phyloP scores from a whole-genome alignment of 495 filamentous ascomycete species.

The Annulohypoxylon bovei region DNA sequence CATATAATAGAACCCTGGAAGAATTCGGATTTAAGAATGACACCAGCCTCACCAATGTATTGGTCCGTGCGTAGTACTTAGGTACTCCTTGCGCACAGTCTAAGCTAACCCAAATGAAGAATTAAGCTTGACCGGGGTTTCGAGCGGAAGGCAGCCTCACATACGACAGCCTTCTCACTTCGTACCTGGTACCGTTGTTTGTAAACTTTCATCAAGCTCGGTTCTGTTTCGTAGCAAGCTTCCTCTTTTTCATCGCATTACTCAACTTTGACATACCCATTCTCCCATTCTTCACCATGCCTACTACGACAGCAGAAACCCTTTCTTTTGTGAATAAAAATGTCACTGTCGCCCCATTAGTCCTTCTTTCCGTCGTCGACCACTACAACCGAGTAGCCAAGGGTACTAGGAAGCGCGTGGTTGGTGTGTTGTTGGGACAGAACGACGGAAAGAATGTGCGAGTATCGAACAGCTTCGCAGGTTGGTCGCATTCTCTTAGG shows the following conservation, averaged over 20 bases:
- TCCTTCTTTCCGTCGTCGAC: constrained; percentile 97
- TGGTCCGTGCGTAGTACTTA: constrained; percentile 18
- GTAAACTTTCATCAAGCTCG: constrained; percentile 19
- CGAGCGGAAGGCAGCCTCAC: constrained; percentile 41
- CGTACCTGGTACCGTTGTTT: not conserved
- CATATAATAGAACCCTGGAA: not conserved
- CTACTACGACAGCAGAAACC: constrained; percentile 93
- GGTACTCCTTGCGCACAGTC: not conserved
- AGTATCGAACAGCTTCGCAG: constrained; percentile 98
- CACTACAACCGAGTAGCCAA: constrained; percentile 92
- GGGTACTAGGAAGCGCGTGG: constrained; percentile 88
- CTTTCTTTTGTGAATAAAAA: constrained; percentile 89
- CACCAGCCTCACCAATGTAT: constrained; percentile 2
- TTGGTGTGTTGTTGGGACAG: constrained; percentile 94
- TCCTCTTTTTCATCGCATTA: constrained; percentile 10
- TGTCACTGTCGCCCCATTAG: constrained; percentile 96
- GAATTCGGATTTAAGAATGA: constrained; percentile 20
- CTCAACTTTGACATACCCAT: not conserved
- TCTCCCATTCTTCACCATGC: constrained; percentile 67
- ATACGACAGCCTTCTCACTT: constrained; percentile 39
- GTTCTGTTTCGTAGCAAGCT: constrained; percentile 21
- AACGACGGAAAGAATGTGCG: constrained; percentile 94
- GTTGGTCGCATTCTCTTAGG: constrained; percentile 59
- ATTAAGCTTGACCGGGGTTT: constrained; percentile 36
- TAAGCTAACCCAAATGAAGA: constrained; percentile 29